A percentile compares a stretch with the other conserved stretches of the same genome.
Conservation (phyloP, 2,329 filamentous ascomycete species). For the Fusarium miscanthi region DNA sequence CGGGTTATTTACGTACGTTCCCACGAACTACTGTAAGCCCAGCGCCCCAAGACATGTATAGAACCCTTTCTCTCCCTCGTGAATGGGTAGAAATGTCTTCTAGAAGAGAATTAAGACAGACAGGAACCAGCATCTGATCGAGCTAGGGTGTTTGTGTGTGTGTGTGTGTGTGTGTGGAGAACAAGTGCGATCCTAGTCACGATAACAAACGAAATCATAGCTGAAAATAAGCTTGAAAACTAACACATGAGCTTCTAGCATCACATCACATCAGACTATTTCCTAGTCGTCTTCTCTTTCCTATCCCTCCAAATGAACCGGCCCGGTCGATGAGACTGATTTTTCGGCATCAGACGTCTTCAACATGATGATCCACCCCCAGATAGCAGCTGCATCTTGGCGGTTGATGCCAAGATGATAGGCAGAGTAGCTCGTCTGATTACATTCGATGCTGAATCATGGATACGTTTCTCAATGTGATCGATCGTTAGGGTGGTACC, state of each 20-base stretch:
- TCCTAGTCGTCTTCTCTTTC: constrained; percentile 10
- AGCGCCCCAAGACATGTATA: constrained; percentile 23
- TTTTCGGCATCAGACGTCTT: constrained; percentile 2
- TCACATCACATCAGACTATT: background rate
- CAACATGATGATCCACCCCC: constrained; percentile 16
- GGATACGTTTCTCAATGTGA: background rate
- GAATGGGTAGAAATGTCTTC: constrained; percentile 27
- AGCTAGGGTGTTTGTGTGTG: constrained; percentile 12
- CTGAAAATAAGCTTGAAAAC: constrained; percentile 30
- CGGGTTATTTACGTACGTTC: background rate
- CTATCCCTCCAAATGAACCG: constrained; percentile 30
- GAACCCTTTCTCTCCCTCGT: background rate
- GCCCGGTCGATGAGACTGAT: constrained; percentile 29
- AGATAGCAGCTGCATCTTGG: constrained; percentile 31
- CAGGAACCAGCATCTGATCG: constrained; percentile 11
- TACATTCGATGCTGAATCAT: constrained; percentile 6
- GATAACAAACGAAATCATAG: constrained; percentile 7
- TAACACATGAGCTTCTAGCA: constrained; percentile 8
- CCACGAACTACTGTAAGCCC: constrained; percentile 18
- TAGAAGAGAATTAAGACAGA: constrained; percentile 20
- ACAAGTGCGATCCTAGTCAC: constrained; percentile 18
- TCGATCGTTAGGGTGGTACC: background rate
- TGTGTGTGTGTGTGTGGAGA: constrained; percentile 19
- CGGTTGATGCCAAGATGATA: constrained; percentile 23
- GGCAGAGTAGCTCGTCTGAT: background rate